Percentiles rank a stretch among this genome's conserved stretches.
phyloP scores from a whole-genome alignment of 75 land plant genomes.

The Cupressus sempervirens region DNA sequence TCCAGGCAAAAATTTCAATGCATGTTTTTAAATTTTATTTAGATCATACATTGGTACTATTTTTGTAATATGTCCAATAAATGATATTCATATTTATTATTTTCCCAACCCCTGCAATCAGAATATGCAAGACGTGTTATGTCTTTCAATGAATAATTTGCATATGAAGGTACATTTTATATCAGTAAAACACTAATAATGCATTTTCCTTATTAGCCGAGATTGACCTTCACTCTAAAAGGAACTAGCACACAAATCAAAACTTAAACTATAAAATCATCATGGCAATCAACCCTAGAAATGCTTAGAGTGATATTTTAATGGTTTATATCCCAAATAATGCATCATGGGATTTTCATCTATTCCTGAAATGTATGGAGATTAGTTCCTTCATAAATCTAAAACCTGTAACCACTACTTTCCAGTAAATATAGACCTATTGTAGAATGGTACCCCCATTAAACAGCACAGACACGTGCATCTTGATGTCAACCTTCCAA shows the following conservation, averaged over 20 bases:
- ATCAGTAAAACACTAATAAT: neutral
- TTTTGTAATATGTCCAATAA: neutral
- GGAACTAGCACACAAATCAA: neutral
- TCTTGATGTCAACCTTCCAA: neutral
- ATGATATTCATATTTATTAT: neutral
- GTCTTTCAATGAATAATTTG: neutral
- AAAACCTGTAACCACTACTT: neutral
- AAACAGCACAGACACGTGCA: neutral
- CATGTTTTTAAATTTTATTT: neutral
- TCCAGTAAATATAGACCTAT: neutral
- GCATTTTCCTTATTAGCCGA: neutral
- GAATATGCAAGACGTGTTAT: neutral
- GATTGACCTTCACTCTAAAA: neutral
- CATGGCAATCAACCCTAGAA: neutral
- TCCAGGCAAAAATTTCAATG: neutral
- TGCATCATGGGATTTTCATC: neutral
- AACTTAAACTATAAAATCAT: neutral
- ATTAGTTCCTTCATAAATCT: neutral
- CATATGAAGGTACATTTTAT: neutral
- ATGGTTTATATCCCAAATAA: neutral
- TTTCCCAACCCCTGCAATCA: neutral
- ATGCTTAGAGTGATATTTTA: neutral
- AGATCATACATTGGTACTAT: neutral
- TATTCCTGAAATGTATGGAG: neutral
- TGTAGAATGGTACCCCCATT: neutral